Conservation (phyloP, 345 rosid genomes). For the Eucalyptus dawsonii region DNA sequence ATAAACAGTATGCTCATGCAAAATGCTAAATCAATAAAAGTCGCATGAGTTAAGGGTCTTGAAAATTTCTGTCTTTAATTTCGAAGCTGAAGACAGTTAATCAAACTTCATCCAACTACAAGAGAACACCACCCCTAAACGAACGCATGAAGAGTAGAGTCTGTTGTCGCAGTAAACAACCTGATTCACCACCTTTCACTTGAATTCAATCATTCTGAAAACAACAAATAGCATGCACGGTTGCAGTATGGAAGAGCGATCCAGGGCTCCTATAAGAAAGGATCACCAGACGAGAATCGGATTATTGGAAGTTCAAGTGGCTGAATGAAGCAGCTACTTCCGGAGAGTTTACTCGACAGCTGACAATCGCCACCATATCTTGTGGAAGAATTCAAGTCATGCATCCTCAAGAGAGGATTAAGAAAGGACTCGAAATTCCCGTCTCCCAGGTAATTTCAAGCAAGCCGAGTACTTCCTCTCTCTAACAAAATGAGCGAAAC, state of each 20-base stretch:
- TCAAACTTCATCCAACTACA: neutral
- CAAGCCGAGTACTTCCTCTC: neutral
- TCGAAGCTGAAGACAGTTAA: neutral
- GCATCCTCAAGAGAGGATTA: neutral
- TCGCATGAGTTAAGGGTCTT: neutral
- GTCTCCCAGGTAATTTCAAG: neutral
- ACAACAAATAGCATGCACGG: neutral
- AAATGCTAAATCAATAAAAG: neutral
- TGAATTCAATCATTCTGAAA: neutral
- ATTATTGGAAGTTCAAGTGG: neutral
- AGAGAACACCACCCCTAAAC: neutral
- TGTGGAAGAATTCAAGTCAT: neutral
- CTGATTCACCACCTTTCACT: neutral
- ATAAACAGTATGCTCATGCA: neutral
- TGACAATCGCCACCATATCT: neutral
- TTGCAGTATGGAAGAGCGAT: neutral
- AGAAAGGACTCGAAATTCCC: neutral
- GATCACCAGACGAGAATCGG: neutral
- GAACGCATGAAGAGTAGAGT: neutral
- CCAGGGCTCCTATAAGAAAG: neutral
- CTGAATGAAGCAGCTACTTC: neutral
- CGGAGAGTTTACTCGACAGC: neutral
- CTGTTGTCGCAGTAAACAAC: neutral
- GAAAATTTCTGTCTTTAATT: neutral
- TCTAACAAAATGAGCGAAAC: neutral